Base-by-base conservation (phyloP, 257 asterid genomes). In the Penstemon newberryi region DNA sequence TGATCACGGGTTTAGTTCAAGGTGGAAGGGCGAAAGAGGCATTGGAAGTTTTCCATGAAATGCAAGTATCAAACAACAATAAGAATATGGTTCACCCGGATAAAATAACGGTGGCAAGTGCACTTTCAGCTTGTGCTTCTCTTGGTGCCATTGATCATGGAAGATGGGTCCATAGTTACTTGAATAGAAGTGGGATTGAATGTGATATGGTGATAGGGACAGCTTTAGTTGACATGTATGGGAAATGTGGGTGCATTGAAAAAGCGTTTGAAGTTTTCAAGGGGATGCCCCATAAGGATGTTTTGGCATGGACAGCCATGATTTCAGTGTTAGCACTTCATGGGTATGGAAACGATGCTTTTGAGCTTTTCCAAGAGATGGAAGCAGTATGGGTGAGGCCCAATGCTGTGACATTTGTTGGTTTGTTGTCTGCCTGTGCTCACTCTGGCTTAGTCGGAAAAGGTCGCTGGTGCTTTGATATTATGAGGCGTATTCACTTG, bases 191-290 rank as follows among this genome's bases (percentile, higher is more conserved):
- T 60, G 77, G 71, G 53, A 65, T 91, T 54, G 89, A 85, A 59
- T 81, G 81, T 67, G 96, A 91, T 67, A 79, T 85, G 86, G 97
- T 86, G 59, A 87, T 87, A 59, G 86, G 75, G n/a, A 91, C 97
- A 7, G 90, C 92, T 68, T 70, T 91, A 61, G 86, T 88, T 9
- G 92, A 91, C 79, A 91, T 88, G 97, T 91, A 88, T 49, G 92
- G 96, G 12, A 86, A 88, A 69, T 91, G 96, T 56, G 96, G 97
- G 13, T 76, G 72, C 45, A 66, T 88, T 25, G 85, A 70, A 7
- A 77, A 63, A 63, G 95, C 96, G 2, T 61, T 77, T 54, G 77
- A 90, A 69, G 82, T 88, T 60, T 88, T 91, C 66, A 75, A 56
- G 3, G 72, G 74, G 75, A 91, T 88, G 88, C 73, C 66, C 2